These are phyloP conservation scores for Candida endomychidarum DNA, from an alignment of 805 yeast species.

Conservation along the genomic window DNA sequence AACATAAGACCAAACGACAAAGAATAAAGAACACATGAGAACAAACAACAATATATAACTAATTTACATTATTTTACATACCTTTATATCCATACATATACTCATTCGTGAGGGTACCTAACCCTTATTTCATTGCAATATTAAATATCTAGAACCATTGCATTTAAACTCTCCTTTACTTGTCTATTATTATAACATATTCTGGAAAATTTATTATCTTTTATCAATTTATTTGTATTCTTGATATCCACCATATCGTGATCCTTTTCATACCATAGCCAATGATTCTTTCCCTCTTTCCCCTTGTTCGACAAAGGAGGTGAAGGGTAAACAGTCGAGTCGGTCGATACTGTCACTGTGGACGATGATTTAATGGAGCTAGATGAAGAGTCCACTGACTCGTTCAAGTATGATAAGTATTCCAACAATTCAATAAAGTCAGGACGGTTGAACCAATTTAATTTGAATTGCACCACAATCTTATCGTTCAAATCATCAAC, in stretches of 20 bases:
- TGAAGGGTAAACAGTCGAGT: constrained; percentile 3
- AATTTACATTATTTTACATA: constrained; percentile 3
- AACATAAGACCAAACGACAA: too few relatives aligned
- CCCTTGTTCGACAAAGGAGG: constrained; percentile 3
- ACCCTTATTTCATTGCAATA: background rate
- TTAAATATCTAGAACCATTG: constrained; percentile 5
- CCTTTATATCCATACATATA: background rate
- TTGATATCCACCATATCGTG: constrained; percentile 18
- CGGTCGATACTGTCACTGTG: background rate
- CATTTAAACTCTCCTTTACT: constrained; percentile 13
- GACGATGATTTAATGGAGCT: constrained; percentile 4
- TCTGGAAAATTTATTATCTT: constrained; percentile 11
- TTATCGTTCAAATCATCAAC: constrained; percentile 13
- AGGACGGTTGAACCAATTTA: constrained; percentile 15
- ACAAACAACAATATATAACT: background rate
- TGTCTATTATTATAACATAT: constrained; percentile 28
- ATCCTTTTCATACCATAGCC: constrained; percentile 36
- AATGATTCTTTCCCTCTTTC: constrained; percentile 12
- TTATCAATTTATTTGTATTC: constrained; percentile 23
- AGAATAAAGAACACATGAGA: too few relatives aligned
- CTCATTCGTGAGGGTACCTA: too few relatives aligned
- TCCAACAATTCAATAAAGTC: constrained; percentile 11
- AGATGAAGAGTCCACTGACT: background rate
- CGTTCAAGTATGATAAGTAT: constrained; percentile 9
- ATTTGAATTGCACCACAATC: constrained; percentile 13